Percentiles rank a stretch among this genome's conserved stretches.
These are phyloP conservation scores for Blastocystis sp. DNA, from an alignment of 352 stramenopile genomes.

Conservation along the genomic window DNA sequence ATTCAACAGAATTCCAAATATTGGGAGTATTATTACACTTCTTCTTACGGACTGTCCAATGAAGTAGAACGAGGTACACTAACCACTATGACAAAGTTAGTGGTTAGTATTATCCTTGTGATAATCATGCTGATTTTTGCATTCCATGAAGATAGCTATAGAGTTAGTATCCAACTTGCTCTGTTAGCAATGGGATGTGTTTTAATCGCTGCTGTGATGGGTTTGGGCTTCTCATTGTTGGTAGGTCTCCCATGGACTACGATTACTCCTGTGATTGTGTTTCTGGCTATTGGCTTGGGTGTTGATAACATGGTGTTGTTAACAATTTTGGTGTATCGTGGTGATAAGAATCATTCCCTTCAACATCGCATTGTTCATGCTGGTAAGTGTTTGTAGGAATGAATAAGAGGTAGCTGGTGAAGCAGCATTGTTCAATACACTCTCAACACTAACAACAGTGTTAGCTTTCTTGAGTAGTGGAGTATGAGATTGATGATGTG, in stretches of 20 bases:
- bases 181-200: background rate
- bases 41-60: background rate
- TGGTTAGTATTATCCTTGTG: constrained; percentile 35
- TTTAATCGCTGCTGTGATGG: constrained; percentile 20
- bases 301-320: constrained; percentile 55
- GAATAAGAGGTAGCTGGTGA: background rate
- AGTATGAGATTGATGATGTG: background rate
- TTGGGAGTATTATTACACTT: constrained; percentile 19
- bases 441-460: constrained; percentile 34
- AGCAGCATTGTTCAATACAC: constrained; percentile 27
- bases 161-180: background rate
- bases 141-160: background rate
- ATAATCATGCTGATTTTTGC: constrained; percentile 43
- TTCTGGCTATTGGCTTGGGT: constrained; percentile 34
- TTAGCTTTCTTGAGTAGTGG: constrained; percentile 40
- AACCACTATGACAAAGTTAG: constrained; percentile 25
- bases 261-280: constrained; percentile 38
- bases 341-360: background rate
- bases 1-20: background rate
- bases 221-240: constrained; percentile 41
- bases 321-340: constrained; percentile 42
- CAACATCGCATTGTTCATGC: background rate
- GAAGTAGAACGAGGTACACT: constrained; percentile 50
- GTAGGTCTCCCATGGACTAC: constrained; percentile 52
- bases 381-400: background rate